Evolutionary conservation across 2,329 filamentous ascomycete species (phyloP), one percentile per base, ranked within the genome.

Genomic region (Dactylellina sp.): DNA sequence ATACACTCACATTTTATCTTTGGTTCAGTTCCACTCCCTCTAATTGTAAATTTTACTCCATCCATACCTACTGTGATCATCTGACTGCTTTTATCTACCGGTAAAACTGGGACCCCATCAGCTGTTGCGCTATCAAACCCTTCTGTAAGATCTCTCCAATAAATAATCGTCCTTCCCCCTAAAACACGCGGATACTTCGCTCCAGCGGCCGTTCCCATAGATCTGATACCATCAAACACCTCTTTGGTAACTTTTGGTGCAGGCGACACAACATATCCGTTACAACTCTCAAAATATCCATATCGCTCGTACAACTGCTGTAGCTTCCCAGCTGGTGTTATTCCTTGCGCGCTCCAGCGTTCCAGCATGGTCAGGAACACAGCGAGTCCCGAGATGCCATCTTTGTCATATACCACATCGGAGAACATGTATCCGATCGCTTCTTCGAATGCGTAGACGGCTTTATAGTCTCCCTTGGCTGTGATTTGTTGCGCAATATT

Each of bases 351-450:
- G 0, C 86, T 86, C 11, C 83, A 83, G 57, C 72, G 60, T 42
- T 71, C 75, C 44, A 70, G 60, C 76, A 77, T 77, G 1, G 77
- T 72, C 3, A 89, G 80, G 78, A 89, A 89, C 14, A 88, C 82
- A 9, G 85, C 83, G 1, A 87, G 86, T 1, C 87, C 87, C 4
- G 86, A 84, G 64, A 89, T 85, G 2, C 87, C 87, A 78, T 89
- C 88, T 77, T 89, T 89, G 80, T 89, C 88, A 76, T 86, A 85
- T 40, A 87, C 87, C 0, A 89, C 85, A 6, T 83, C 80, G 0
- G 87, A 83, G 62, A 89, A 87, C 88, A 89, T 89, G 79, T 88
- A 89, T 0, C 88, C 88, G 20, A 89, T 84, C 6, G 88, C 88
- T 80, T 89, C 88, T 79, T 89, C 88, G 76, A 87, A 89, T 0